Evolutionary conservation across 495 filamentous ascomycete species (phyloP).

Genomic region (Monascus purpureus): DNA sequence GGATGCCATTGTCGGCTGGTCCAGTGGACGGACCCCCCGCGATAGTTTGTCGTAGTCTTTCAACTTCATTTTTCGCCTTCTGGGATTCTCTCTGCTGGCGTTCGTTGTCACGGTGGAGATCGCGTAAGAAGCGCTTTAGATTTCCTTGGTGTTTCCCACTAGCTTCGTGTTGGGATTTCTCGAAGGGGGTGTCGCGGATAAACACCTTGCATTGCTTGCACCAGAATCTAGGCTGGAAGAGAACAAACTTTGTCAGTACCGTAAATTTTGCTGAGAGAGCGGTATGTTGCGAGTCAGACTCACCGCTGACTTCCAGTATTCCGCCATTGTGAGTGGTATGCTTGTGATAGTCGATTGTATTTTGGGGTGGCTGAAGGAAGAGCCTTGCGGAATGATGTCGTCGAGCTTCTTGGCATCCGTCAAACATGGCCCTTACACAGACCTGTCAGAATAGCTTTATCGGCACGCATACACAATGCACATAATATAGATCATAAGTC

Average conservation of each 20-base stretch:
- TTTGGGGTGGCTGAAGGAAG: neutral
- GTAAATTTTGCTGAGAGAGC: neutral
- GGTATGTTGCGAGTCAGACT: constrained; percentile 10
- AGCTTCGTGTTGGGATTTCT: constrained; percentile 79
- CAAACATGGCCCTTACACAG: too few species aligned
- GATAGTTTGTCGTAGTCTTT: constrained; percentile 68
- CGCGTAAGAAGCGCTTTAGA: constrained; percentile 79
- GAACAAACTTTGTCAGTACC: neutral
- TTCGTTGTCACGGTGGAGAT: constrained; percentile 72
- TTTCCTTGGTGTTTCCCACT: constrained; percentile 76
- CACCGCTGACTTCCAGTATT: constrained; percentile 98
- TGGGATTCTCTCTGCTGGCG: constrained; percentile 63
- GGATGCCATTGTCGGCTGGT: constrained; percentile 6
- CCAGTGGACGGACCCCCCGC: constrained; percentile 21
- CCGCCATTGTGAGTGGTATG: constrained; percentile 45
- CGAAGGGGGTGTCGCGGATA: constrained; percentile 84
- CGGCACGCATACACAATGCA: too few species aligned
- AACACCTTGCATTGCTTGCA: constrained; percentile 93
- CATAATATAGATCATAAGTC: too few species aligned
- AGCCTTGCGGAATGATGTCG: neutral
- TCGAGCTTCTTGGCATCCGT: too few species aligned
- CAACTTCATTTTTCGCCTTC: constrained; percentile 73
- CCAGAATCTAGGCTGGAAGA: constrained; percentile 66
- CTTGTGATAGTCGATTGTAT: neutral
- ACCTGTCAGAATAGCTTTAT: too few species aligned